A percentile compares a stretch with the other conserved stretches of the same genome.
Evolutionary conservation across 495 filamentous ascomycete species (phyloP).

Genomic region (Tuber microsphaerosporum): DNA sequence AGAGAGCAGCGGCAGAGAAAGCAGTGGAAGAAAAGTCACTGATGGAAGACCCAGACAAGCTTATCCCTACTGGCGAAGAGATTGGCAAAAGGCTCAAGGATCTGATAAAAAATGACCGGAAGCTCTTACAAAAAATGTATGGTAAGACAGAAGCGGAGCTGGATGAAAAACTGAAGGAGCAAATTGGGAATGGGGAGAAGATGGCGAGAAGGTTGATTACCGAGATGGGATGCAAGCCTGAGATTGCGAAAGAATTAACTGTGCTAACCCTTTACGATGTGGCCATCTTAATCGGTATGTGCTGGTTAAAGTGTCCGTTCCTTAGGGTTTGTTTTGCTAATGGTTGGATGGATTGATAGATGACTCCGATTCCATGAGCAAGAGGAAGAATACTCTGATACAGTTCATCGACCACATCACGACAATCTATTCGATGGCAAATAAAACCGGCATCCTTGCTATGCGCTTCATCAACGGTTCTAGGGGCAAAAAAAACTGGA

Average conservation of each 20-base stretch:
- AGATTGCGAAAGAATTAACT: slow-evolving; percentile 13
- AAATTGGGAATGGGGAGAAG: not conserved
- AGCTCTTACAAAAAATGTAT: not conserved
- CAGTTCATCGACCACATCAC: too few species aligned
- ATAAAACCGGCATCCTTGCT: slow-evolving; percentile 56
- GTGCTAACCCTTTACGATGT: slow-evolving; percentile 28
- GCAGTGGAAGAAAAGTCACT: too few species aligned
- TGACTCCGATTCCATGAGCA: too few species aligned
- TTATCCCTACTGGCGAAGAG: not conserved
- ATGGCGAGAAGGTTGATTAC: not conserved
- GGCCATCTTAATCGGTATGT: slow-evolving; percentile 25
- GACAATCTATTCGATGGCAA: too few species aligned
- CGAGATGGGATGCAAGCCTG: slow-evolving; percentile 8
- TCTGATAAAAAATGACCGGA: not conserved
- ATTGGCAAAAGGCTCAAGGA: not conserved
- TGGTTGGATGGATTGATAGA: slow-evolving; percentile 25
- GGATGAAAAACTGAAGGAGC: not conserved
- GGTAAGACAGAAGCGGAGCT: not conserved
- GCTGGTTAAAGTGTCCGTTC: not conserved
- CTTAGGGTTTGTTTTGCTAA: not conserved
- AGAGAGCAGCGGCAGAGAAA: not conserved
- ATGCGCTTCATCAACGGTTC: slow-evolving; percentile 60
- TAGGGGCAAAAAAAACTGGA: slow-evolving; percentile 33
- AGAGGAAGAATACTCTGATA: too few species aligned
- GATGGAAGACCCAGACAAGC: too few species aligned